These are phyloP conservation scores for Kodamaea kaohsiungensis DNA, from an alignment of 805 yeast genomes.

Conservation along the genomic window DNA sequence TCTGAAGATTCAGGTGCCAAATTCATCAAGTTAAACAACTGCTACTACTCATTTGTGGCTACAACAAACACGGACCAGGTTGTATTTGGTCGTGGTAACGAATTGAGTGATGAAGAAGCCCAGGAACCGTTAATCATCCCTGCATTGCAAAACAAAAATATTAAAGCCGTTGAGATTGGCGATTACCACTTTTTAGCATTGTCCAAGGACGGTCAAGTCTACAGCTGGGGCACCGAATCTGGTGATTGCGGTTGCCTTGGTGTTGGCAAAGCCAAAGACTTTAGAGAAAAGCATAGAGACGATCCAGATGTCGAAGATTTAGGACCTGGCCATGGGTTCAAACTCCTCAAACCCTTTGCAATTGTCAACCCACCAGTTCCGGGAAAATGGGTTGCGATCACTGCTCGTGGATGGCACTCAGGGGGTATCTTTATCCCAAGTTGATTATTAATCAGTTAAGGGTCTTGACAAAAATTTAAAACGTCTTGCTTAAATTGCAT, in stretches of 20 bases:
- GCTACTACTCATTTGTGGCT: constrained; percentile 53
- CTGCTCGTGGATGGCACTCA: constrained; percentile 83
- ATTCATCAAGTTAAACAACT: constrained; percentile 55
- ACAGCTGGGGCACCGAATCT: constrained; percentile 71
- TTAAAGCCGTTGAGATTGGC: constrained; percentile 63
- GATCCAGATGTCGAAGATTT: constrained; percentile 20
- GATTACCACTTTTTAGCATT: constrained; percentile 72
- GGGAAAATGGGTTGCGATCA: constrained; percentile 56
- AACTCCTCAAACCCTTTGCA: constrained; percentile 18
- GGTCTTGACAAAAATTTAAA: too few species aligned
- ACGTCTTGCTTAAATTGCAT: too few species aligned
- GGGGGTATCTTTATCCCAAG: constrained; percentile 51
- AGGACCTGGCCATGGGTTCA: constrained; percentile 33
- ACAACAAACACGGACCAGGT: constrained; percentile 55
- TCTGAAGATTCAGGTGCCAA: constrained; percentile 21
- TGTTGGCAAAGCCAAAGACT: constrained; percentile 36
- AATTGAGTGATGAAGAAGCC: constrained; percentile 10
- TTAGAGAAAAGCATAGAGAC: constrained; percentile 4
- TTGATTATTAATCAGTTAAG: too few species aligned
- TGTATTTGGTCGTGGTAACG: constrained; percentile 35
- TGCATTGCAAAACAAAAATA: constrained; percentile 47
- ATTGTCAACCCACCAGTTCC: constrained; percentile 41
- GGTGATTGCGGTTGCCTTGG: constrained; percentile 71
- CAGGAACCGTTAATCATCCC: constrained; percentile 33
- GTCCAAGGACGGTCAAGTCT: constrained; percentile 55